These are phyloP conservation scores for Podospora tetraspora DNA, from an alignment of 495 filamentous ascomycete genomes.

Conservation along the genomic window DNA sequence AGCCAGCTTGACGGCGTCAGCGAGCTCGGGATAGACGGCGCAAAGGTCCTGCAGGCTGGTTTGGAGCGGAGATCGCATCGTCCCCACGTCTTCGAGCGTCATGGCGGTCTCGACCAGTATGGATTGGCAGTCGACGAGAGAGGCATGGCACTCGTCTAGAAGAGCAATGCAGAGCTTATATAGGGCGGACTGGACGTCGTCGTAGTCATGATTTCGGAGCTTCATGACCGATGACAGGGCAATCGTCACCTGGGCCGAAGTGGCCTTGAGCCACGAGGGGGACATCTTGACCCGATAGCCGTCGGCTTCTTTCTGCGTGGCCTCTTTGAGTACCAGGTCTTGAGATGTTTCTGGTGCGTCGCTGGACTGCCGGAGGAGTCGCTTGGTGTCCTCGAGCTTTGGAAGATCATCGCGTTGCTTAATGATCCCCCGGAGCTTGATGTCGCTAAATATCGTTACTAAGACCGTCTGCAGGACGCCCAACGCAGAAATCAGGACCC, in stretches of 20 bases:
- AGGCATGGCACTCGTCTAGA: conserved; percentile 70
- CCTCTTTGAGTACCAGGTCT: not conserved
- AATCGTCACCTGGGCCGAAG: conserved; percentile 74
- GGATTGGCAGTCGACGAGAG: conserved; percentile 60
- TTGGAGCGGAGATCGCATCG: conserved; percentile 35
- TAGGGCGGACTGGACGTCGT: conserved; percentile 65
- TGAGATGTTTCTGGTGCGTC: not conserved
- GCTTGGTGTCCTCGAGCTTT: not conserved
- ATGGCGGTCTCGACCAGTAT: conserved; percentile 80
- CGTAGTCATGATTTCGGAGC: conserved; percentile 65
- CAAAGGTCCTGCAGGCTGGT: conserved; percentile 56
- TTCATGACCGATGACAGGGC: conserved; percentile 75
- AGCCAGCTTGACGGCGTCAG: conserved; percentile 63
- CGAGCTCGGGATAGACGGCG: conserved; percentile 56
- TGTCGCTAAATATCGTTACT: conserved; percentile 60
- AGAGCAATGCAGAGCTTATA: conserved; percentile 64
- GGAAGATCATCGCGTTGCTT: conserved; percentile 18
- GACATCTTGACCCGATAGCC: conserved; percentile 31
- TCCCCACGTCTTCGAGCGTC: conserved; percentile 56
- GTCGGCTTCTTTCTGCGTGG: conserved; percentile 4
- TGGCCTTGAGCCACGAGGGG: conserved; percentile 75
- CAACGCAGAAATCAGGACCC: conserved; percentile 58
- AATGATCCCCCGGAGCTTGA: conserved; percentile 41
- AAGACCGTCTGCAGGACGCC: conserved; percentile 56
- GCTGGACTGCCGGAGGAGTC: not conserved